phyloP scores from a whole-genome alignment of 352 stramenopile genomes.

The Blastocystis sp. region DNA sequence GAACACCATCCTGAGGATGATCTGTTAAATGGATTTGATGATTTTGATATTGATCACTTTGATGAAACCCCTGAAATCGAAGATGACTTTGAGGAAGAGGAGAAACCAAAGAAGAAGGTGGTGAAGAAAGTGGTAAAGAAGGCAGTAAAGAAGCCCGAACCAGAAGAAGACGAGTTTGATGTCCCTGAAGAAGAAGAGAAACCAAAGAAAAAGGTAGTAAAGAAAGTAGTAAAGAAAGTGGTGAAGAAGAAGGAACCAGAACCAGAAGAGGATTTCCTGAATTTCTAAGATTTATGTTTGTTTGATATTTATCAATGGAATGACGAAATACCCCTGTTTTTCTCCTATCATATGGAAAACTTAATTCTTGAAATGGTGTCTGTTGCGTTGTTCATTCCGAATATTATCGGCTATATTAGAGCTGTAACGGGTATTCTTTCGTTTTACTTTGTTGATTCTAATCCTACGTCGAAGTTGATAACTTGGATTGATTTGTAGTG shows the following conservation, averaged over 20 bases:
- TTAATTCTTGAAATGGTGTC: constrained; percentile 38
- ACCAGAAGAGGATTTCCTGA: constrained; percentile 37
- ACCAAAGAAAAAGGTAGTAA: constrained; percentile 50
- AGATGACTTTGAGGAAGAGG: not conserved
- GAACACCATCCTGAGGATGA: constrained; percentile 44
- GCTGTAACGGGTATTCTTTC: constrained; percentile 53
- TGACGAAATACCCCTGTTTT: not conserved
- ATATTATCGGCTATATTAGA: constrained; percentile 60
- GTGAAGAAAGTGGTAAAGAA: constrained; percentile 43
- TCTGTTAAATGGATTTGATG: constrained; percentile 22
- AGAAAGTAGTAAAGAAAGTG: constrained; percentile 44
- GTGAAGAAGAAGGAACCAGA: constrained; percentile 51
- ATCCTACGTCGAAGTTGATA: constrained; percentile 3
- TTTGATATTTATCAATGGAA: not conserved
- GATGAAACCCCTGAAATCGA: not conserved
- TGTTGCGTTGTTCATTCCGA: constrained; percentile 47
- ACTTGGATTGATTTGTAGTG: not conserved
- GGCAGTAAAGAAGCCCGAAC: not conserved
- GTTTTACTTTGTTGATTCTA: constrained; percentile 52
- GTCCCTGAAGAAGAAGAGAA: constrained; percentile 24
- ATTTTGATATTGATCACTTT: constrained; percentile 8
- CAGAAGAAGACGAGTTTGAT: constrained; percentile 3
- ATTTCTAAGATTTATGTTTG: constrained; percentile 41
- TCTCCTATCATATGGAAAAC: not conserved
- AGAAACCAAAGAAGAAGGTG: constrained; percentile 54